Percentiles rank a stretch among this genome's conserved stretches.
These are phyloP conservation scores for grape (Vitis vinifera) DNA, from an alignment of 164 flowering plant species.

Conservation along the genomic window DNA sequence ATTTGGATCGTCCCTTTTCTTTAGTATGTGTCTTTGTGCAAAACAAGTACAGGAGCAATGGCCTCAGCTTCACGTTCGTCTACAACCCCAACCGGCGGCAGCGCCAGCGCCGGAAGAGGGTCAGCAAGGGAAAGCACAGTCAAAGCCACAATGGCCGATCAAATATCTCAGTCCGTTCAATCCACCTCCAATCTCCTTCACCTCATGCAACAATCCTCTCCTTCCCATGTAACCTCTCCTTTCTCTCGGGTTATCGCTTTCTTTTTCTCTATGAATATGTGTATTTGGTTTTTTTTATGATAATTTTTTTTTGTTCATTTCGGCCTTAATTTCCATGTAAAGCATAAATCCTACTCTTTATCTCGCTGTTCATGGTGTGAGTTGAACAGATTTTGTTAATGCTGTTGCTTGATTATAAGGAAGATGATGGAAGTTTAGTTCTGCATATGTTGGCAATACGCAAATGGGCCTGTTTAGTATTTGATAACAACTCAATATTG, in stretches of 20 bases:
- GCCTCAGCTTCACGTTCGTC: constrained; percentile 7
- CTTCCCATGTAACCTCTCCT: constrained; percentile 50
- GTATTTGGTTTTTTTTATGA: background rate
- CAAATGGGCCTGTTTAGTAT: too few relatives aligned
- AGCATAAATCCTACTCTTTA: too few relatives aligned
- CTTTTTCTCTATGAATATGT: constrained; percentile 1
- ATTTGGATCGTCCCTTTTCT: too few relatives aligned
- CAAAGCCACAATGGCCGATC: constrained; percentile 62
- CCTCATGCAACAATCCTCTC: constrained; percentile 86
- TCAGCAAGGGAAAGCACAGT: constrained; percentile 51
- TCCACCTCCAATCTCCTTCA: constrained; percentile 88
- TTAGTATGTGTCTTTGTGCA: too few relatives aligned
- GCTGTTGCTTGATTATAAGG: too few relatives aligned
- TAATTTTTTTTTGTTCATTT: background rate
- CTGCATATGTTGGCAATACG: too few relatives aligned
- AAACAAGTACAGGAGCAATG: background rate
- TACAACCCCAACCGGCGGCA: background rate
- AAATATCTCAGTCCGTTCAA: constrained; percentile 74
- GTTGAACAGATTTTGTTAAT: too few relatives aligned
- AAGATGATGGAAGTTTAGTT: too few relatives aligned
- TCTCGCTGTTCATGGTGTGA: too few relatives aligned
- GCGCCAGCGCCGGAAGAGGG: background rate
- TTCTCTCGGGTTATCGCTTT: constrained; percentile 4
- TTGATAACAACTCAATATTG: too few relatives aligned
- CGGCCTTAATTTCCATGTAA: too few relatives aligned